Percentiles rank a stretch among this genome's conserved stretches.
These are phyloP conservation scores for Wilhelminamyces savonicus DNA, from an alignment of 805 yeast genomes.

Conservation along the genomic window DNA sequence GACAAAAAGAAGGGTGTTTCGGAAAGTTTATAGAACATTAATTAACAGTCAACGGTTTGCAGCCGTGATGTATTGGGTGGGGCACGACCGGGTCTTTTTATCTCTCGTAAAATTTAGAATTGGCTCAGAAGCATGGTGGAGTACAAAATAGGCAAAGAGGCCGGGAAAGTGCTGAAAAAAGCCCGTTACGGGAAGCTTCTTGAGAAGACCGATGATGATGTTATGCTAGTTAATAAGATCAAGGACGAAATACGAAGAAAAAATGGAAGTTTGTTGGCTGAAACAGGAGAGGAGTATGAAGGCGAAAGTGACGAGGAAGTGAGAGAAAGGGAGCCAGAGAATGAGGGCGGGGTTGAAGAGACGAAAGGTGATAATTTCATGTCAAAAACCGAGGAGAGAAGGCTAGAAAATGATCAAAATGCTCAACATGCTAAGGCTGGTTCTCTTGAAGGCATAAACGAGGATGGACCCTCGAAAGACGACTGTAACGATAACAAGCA, in stretches of 20 bases:
- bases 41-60: no score
- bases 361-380: no score
- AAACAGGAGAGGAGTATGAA: not conserved
- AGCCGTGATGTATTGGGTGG: no score
- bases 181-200: conserved; percentile 5
- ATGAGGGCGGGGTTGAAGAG: no score
- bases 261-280: not conserved
- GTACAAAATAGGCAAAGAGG: not conserved
- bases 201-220: conserved; percentile 24
- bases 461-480: not conserved
- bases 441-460: no score
- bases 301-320: conserved; percentile 1
- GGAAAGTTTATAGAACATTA: conserved; percentile 1
- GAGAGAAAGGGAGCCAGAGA: conserved; percentile 7
- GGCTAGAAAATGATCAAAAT: not conserved
- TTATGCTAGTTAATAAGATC: conserved; percentile 8
- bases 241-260: conserved; percentile 4
- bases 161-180: not conserved
- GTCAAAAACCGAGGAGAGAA: no score
- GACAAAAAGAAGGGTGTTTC: conserved; percentile 2
- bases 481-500: no score
- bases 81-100: not conserved
- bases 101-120: conserved; percentile 2
- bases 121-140: conserved; percentile 2
- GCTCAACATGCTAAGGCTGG: not conserved